Percentiles rank a stretch among this genome's conserved stretches.
Evolutionary conservation across 2,329 filamentous ascomycete species (phyloP).

Genomic region (Chaetomiaceae sp.): DNA sequence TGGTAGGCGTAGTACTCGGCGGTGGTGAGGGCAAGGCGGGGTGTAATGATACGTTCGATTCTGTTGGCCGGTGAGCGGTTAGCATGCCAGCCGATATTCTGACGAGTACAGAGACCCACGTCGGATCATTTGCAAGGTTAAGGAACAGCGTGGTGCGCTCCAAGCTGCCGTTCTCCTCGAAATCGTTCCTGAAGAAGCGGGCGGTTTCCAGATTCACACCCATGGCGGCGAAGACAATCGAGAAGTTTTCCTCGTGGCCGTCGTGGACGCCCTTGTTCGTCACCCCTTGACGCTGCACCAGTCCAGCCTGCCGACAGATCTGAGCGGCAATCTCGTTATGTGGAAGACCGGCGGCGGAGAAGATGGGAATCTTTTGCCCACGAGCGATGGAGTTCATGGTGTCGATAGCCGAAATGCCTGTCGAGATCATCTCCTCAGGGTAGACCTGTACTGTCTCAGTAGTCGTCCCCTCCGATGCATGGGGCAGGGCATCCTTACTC

Average conservation of each 20-base stretch:
- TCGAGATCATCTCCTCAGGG: constrained; percentile 99
- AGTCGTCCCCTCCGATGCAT: neutral
- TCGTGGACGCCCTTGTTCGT: constrained; percentile 95
- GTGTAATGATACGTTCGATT: constrained; percentile 99
- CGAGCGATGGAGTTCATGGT: constrained; percentile 98
- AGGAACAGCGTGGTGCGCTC: constrained; percentile 96
- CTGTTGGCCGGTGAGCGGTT: constrained; percentile 38
- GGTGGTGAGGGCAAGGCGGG: constrained; percentile 93
- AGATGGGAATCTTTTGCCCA: constrained; percentile 99
- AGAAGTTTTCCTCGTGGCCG: constrained; percentile 98
- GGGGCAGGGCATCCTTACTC: constrained; percentile 51
- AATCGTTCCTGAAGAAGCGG: constrained; percentile 96
- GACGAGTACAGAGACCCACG: constrained; percentile 50
- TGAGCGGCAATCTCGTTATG: constrained; percentile 99
- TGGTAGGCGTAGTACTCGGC: constrained; percentile 99
- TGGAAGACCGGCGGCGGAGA: constrained; percentile 94
- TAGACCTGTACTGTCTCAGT: constrained; percentile 63
- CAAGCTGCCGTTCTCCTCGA: constrained; percentile 98
- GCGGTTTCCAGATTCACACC: constrained; percentile 99
- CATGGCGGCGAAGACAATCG: constrained; percentile 98
- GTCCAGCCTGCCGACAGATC: constrained; percentile 93
- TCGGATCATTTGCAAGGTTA: constrained; percentile 98
- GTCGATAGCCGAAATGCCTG: constrained; percentile 97
- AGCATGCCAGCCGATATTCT: neutral
- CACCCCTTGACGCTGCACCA: constrained; percentile 71